Conservation (phyloP, 1,284 basidiomycete species). For the Porodaedalea pini region DNA sequence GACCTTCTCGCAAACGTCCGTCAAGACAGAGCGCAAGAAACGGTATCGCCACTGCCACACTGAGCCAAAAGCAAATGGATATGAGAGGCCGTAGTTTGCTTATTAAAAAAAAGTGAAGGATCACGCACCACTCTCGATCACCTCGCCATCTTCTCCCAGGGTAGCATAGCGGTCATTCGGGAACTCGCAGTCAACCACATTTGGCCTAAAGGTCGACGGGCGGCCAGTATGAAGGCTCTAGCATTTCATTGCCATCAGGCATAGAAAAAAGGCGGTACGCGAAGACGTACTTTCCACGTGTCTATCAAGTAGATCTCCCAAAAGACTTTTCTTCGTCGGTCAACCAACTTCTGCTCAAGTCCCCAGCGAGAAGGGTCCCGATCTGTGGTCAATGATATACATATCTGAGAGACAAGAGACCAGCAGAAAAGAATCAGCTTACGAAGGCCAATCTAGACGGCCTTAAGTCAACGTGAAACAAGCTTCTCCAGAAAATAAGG, state of each 20-base stretch:
- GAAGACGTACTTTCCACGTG: conserved; percentile 1
- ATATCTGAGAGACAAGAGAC: not conserved
- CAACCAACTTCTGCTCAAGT: not conserved
- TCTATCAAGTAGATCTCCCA: conserved; percentile 13
- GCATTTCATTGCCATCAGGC: not conserved
- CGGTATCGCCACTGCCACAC: conserved; percentile 20
- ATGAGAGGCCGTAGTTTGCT: too few species aligned
- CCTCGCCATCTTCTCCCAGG: conserved; percentile 1
- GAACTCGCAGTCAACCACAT: conserved; percentile 13
- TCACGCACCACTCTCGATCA: conserved; percentile 4
- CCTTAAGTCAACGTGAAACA: not conserved
- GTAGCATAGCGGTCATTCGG: conserved; percentile 11
- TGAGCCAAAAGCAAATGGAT: not conserved
- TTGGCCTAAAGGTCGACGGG: conserved; percentile 4
- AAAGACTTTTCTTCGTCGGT: conserved; percentile 12
- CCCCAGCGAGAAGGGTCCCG: conserved; percentile 17
- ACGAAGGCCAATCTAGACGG: conserved; percentile 24
- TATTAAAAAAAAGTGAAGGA: not conserved
- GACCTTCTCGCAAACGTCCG: conserved; percentile 10
- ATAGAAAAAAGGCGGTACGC: not conserved
- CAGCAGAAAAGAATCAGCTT: not conserved
- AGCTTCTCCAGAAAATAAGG: conserved; percentile 3
- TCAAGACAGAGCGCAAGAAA: conserved; percentile 18
- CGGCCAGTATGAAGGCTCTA: conserved; percentile 13
- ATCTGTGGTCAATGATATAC: not conserved